A percentile compares a stretch with the other conserved stretches of the same genome.
Conservation (phyloP, 2,329 filamentous ascomycete genomes). For the Xylariaceae sp. region DNA sequence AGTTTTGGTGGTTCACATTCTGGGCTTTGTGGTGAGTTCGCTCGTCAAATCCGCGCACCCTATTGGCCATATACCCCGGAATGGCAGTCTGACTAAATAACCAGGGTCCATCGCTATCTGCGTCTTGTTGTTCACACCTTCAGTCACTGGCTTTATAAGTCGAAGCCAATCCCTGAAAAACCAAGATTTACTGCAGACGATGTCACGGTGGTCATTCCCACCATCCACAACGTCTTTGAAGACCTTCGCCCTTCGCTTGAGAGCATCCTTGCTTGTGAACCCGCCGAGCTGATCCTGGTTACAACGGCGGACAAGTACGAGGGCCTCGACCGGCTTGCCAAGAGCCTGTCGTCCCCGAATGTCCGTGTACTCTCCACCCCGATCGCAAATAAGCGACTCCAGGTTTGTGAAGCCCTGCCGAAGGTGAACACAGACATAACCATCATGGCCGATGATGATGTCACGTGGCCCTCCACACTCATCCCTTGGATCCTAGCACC, state of each 20-base stretch:
- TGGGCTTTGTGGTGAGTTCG: constrained; percentile 46
- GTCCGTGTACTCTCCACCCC: constrained; percentile 71
- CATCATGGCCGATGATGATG: constrained; percentile 92
- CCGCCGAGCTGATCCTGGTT: constrained; percentile 74
- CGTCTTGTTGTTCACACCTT: constrained; percentile 80
- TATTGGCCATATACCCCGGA: constrained; percentile 24
- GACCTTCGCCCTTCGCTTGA: constrained; percentile 77
- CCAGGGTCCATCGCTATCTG: constrained; percentile 80
- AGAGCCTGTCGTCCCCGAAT: constrained; percentile 54
- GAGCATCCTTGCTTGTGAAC: constrained; percentile 67
- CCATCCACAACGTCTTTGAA: constrained; percentile 81
- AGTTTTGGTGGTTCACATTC: constrained; percentile 46
- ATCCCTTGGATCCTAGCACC: constrained; percentile 90
- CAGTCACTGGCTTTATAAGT: constrained; percentile 83
- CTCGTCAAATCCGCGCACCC: constrained; percentile 6
- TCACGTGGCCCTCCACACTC: constrained; percentile 82
- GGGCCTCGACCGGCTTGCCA: constrained; percentile 62
- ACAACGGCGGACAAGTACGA: constrained; percentile 77
- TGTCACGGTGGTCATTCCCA: constrained; percentile 91
- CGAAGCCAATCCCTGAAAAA: constrained; percentile 74
- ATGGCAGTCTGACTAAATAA: constrained; percentile 23
- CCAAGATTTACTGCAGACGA: constrained; percentile 76
- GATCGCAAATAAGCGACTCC: constrained; percentile 91
- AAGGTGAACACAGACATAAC: constrained; percentile 79
- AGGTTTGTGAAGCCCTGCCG: constrained; percentile 87